Percentiles rank a stretch among this genome's conserved stretches.
These are phyloP conservation scores for Chenopodium berlandieri DNA, from an alignment of 148 eudicot genomes.

Conservation along the genomic window DNA sequence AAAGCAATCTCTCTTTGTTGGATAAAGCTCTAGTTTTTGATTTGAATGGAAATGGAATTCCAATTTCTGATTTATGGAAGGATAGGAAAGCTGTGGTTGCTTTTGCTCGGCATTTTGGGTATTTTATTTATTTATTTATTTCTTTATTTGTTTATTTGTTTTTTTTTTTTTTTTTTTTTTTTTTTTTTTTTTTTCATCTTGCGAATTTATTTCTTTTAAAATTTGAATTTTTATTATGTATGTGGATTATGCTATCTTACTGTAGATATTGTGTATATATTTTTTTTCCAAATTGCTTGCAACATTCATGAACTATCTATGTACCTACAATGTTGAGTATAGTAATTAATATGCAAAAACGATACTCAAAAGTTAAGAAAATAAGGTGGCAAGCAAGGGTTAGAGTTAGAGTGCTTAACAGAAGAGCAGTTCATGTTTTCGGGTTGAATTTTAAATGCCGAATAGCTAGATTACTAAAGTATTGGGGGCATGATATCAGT, in stretches of 20 bases:
- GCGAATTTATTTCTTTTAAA: neutral
- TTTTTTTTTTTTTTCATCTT: neutral
- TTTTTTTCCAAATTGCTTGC: neutral
- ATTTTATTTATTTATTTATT: neutral
- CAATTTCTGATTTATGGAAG: constrained; percentile 87
- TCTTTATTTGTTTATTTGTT: no score
- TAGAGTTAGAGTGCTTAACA: neutral
- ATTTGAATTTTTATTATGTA: neutral
- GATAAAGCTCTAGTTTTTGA: constrained; percentile 63
- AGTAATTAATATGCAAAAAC: neutral
- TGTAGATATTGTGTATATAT: neutral
- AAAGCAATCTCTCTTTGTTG: constrained; percentile 35
- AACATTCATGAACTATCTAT: neutral
- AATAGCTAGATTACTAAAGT: neutral
- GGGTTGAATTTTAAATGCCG: neutral
- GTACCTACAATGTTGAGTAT: neutral
- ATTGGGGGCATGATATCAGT: neutral
- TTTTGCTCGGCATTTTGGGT: constrained; percentile 99
- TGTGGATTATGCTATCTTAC: neutral
- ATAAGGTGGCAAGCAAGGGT: neutral
- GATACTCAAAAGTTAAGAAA: neutral
- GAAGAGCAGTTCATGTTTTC: neutral
- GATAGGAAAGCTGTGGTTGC: constrained; percentile 91
- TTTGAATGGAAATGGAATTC: constrained; percentile 65
- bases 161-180: no score